Evolutionary conservation across 2,329 filamentous ascomycete species (phyloP), one percentile per base, ranked within the genome.

Genomic region (Phoma sp.): DNA sequence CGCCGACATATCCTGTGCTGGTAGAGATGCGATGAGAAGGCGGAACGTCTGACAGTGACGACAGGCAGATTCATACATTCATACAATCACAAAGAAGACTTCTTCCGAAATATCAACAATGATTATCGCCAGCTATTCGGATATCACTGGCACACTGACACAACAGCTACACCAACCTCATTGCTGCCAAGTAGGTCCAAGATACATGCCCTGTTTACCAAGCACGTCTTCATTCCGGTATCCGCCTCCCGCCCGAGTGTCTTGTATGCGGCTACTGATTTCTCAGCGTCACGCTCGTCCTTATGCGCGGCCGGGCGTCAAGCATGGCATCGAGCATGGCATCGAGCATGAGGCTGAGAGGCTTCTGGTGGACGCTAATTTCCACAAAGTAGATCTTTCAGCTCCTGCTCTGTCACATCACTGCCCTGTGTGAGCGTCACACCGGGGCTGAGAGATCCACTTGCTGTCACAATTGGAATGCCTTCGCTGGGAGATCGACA

Each of bases 341-440:
- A 33, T 27, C 45, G 40, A 40, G 45, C 14, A 32, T 30, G 36
- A 47, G 45, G 45, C 45, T 47, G 35, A 47, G 29, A 47, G 45
- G 25, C 36, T 33, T 33, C 45, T 40, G 40, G 18, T 29, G 6
- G 9, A 29, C 27, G 27, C 6, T 29, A 40, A 36, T 29, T 18
- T 7, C 22, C 24, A 27, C 27, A 8, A 7, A 29, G 27, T 4
- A 29, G 6, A 6, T 6, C 27, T 29, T 6, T 29, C 24, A n/a
- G 13, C 10, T 33, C 7, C 10, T 24, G 6, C 27, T 29, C 27
- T 32, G 18, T 33, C 36, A 40, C 27, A 39, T 47, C 36, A 9
- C 24, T 47, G 2, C 25, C n/a, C 7, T 47, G 5, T 10, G 7
- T 30, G 13, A 32, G 24, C 6, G 10, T 39, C 18, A 39, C n/a